Evolutionary conservation across 805 yeast genomes (phyloP), one percentile per base, ranked within the genome.

Genomic region (Alloascoidea africana): DNA sequence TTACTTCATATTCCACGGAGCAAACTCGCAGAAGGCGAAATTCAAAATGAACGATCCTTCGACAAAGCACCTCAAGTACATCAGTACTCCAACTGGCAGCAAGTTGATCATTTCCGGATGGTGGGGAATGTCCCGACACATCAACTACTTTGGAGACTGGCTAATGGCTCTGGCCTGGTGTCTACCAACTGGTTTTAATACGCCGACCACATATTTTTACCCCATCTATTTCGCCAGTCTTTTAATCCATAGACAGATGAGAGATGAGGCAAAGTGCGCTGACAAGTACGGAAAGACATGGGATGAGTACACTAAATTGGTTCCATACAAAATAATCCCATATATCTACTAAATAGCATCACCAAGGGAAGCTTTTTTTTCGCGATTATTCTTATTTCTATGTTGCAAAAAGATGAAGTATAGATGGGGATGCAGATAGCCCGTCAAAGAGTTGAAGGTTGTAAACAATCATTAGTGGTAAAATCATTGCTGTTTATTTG

Each of bases 141-240:
- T 84, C 52, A 91, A 91, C 54, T 91, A 91, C 58, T 68, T 87
- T 41, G 98, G 98, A 33, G 98, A 91, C 60, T 85, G 96, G 87
- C 54, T 91, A 33, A 76, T 86, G 51, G 84, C 96, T 0, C 66
- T 82, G 63, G 74, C 93, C 34, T 89, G 95, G 94, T 85, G 96
- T 56, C 63, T 91, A 44, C 78, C 94, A 5, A 84, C 96, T 2
- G 94, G 94, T 6, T 70, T 76, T 47, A 65, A 63, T 42, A 78
- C 94, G 1, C 79, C 84, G 3, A 62, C 89, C 49, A 84, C 97
- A 0, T 91, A 89, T 53, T 91, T 82, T 59, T 91, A 84, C 52
- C 78, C 80, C 30, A 52, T 79, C 15, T 91, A 84, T 58, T 91
- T 91, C 60, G 89, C 82, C 0, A 63, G 75, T 3, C 67, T 91